Percentiles rank a stretch among this genome's conserved stretches.
phyloP scores from a whole-genome alignment of 306 rosid species.

The Neltuma alba region DNA sequence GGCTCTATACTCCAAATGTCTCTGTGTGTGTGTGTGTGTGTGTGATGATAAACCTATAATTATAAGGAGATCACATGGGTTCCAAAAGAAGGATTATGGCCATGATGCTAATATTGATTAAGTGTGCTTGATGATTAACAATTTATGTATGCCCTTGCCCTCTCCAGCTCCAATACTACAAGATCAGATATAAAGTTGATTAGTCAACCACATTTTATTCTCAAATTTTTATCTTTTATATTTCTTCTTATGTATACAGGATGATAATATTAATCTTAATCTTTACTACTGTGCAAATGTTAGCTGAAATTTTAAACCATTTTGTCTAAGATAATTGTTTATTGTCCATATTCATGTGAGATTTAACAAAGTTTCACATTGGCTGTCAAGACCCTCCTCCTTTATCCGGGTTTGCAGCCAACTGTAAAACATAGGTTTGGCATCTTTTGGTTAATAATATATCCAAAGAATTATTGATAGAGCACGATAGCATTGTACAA shows the following conservation, averaged over 20 bases:
- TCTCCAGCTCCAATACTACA: background rate
- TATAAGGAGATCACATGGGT: background rate
- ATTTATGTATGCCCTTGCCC: background rate
- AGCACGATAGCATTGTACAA: too few relatives aligned
- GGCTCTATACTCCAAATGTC: too few relatives aligned
- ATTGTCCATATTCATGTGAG: background rate
- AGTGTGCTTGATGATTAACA: background rate
- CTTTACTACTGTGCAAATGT: background rate
- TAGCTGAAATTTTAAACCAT: constrained; percentile 2
- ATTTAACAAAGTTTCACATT: too few relatives aligned
- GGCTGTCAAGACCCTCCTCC: background rate
- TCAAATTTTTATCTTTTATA: background rate
- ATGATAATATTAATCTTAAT: background rate
- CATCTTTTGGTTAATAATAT: too few relatives aligned
- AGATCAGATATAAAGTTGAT: constrained; percentile 5
- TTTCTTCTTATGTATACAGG: background rate
- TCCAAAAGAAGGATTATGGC: background rate
- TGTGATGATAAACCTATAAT: too few relatives aligned
- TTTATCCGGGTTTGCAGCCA: background rate
- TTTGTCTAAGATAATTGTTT: constrained; percentile 15
- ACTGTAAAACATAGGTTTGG: background rate
- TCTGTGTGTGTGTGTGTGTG: too few relatives aligned
- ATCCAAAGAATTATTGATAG: background rate
- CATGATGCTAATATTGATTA: background rate
- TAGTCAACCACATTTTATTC: background rate